Conservation (phyloP, 805 yeast species). For the Schizosaccharomyces osmophilus region DNA sequence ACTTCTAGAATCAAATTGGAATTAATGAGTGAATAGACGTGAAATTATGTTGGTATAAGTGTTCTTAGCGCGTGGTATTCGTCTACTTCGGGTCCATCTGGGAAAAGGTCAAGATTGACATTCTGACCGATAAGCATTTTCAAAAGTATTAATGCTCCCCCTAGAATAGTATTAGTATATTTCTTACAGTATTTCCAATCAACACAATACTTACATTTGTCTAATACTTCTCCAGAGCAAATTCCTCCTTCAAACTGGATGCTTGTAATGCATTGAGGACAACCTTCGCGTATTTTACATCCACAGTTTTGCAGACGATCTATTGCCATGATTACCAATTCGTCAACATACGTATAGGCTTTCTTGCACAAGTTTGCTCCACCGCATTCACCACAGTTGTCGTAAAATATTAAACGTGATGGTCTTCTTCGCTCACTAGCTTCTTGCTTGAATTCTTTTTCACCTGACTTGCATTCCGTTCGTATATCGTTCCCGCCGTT, state of each 20-base stretch:
- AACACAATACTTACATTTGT: conserved; percentile 63
- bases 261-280: conserved; percentile 10
- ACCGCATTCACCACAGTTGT: conserved; percentile 47
- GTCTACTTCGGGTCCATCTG: conserved; percentile 21
- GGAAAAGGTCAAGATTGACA: conserved; percentile 19
- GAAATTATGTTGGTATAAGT: background rate
- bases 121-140: conserved; percentile 33
- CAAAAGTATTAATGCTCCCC: background rate
- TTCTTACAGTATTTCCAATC: conserved; percentile 19
- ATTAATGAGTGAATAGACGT: background rate
- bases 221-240: conserved; percentile 30
- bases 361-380: conserved; percentile 42
- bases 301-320: conserved; percentile 37
- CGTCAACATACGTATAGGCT: conserved; percentile 56
- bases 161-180: background rate
- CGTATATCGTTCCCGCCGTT: conserved; percentile 45
- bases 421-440: conserved; percentile 58
- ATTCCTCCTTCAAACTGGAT: conserved; percentile 58
- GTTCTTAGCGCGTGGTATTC: background rate
- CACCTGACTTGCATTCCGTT: conserved; percentile 95
- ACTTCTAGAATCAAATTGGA: background rate
- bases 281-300: conserved; percentile 24
- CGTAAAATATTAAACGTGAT: conserved; percentile 64
- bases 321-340: conserved; percentile 35
- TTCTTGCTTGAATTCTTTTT: conserved; percentile 68